Evolutionary conservation across 2,329 filamentous ascomycete species (phyloP).

Genomic region (Apiospora malaysiana): DNA sequence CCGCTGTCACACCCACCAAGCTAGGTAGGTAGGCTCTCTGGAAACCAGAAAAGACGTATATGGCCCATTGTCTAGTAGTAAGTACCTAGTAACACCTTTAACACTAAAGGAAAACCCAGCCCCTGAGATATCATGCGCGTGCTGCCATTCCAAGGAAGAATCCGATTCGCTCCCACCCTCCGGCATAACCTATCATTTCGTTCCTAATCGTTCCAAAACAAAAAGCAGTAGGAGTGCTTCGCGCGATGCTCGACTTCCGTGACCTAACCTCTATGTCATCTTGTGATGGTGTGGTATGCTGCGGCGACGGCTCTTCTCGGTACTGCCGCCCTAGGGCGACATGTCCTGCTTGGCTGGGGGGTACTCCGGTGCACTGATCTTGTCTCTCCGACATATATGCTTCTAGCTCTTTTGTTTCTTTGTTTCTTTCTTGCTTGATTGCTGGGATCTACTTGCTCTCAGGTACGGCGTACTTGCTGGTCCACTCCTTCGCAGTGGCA

Average conservation of each 20-base stretch:
- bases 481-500: constrained; percentile 91
- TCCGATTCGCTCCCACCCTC: not conserved
- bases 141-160: not conserved
- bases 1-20: not conserved
- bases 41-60: constrained; percentile 1
- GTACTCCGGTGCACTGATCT: not conserved
- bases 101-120: not conserved
- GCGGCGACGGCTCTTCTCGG: not conserved
- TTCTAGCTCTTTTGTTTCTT: not conserved
- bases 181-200: not conserved
- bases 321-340: not conserved
- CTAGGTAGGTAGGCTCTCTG: not conserved
- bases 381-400: not conserved
- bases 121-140: not conserved
- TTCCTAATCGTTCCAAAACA: not conserved
- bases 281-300: not conserved
- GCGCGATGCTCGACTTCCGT: not conserved
- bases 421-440: not conserved
- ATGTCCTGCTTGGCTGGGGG: not conserved
- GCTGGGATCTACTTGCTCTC: constrained; percentile 1
- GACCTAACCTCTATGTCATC: constrained; percentile 9
- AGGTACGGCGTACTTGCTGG: constrained; percentile 75
- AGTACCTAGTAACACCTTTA: not conserved
- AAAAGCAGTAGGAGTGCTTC: not conserved
- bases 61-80: constrained; percentile 1